phyloP scores from a whole-genome alignment of 1,284 basidiomycete genomes.

The Fereydounia khargensis region DNA sequence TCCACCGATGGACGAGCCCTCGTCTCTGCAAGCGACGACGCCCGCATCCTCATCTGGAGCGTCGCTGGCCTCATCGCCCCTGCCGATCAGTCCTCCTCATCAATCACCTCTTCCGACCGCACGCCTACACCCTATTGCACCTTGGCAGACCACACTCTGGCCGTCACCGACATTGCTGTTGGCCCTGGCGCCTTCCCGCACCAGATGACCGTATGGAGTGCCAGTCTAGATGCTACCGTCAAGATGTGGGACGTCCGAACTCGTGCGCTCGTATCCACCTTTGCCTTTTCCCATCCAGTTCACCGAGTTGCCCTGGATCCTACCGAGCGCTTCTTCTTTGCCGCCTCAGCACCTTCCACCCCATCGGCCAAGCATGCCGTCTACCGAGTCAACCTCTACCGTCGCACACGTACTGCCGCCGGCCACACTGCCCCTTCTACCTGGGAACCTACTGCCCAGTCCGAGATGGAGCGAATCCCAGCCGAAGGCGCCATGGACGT shows the following conservation, averaged over 20 bases:
- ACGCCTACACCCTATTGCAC: slow-evolving; percentile 72
- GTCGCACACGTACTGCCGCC: slow-evolving; percentile 46
- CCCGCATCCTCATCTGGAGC: slow-evolving; percentile 82
- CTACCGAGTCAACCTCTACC: slow-evolving; percentile 77
- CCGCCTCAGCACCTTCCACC: no score
- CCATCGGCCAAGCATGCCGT: slow-evolving; percentile 63
- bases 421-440: background rate
- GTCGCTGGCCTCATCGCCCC: slow-evolving; percentile 69
- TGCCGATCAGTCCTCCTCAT: slow-evolving; percentile 31
- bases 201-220: slow-evolving; percentile 72
- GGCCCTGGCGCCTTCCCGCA: slow-evolving; percentile 74
- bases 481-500: background rate
- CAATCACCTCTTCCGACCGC: slow-evolving; percentile 34
- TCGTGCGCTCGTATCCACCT: slow-evolving; percentile 76
- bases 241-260: slow-evolving; percentile 87
- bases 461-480: background rate
- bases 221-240: slow-evolving; percentile 83
- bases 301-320: slow-evolving; percentile 72
- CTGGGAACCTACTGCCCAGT: background rate
- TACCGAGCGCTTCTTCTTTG: slow-evolving; percentile 83
- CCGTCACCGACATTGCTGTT: slow-evolving; percentile 76
- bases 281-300: slow-evolving; percentile 72
- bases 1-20: slow-evolving; percentile 76
- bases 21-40: slow-evolving; percentile 83
- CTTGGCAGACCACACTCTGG: slow-evolving; percentile 85